These are phyloP conservation scores for Fusarium pininemorale DNA, from an alignment of 2,329 filamentous ascomycete species.

Conservation along the genomic window DNA sequence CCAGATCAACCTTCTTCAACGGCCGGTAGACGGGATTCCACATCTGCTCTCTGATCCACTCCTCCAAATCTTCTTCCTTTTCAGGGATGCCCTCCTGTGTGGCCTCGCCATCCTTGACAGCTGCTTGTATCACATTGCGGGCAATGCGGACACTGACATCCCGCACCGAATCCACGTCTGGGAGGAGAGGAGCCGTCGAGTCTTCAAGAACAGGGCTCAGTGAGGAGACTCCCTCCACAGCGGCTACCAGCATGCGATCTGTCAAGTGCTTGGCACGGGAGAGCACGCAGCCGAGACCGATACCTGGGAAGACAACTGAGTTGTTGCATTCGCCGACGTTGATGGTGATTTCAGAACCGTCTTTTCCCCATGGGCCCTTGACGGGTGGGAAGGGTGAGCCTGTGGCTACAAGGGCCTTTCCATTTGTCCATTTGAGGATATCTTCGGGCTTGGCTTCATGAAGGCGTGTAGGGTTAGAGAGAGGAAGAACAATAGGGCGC, in stretches of 20 bases:
- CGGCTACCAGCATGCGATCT: conserved; percentile 83
- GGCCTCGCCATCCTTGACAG: conserved; percentile 74
- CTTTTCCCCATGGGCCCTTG: conserved; percentile 62
- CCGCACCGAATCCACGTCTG: conserved; percentile 78
- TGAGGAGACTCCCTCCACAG: conserved; percentile 75
- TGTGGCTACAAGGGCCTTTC: conserved; percentile 81
- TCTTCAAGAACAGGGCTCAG: conserved; percentile 75
- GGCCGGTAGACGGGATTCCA: conserved; percentile 77
- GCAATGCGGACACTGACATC: conserved; percentile 83
- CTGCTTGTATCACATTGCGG: conserved; percentile 75
- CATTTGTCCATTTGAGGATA: conserved; percentile 80
- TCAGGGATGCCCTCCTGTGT: conserved; percentile 71
- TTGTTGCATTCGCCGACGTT: conserved; percentile 86
- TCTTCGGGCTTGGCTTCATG: conserved; percentile 85
- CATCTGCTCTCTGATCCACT: conserved; percentile 83
- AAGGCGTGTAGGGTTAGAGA: conserved; percentile 85
- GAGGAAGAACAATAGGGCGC: conserved; percentile 80
- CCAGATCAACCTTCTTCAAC: conserved; percentile 64
- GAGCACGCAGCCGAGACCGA: conserved; percentile 82
- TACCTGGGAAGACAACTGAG: conserved; percentile 84
- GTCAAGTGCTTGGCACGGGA: conserved; percentile 73
- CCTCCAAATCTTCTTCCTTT: conserved; percentile 64
- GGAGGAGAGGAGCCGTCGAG: conserved; percentile 72
- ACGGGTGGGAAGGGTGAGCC: conserved; percentile 85
- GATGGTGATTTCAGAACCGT: conserved; percentile 56